These are phyloP conservation scores for Xanthoconium purpureum DNA, from an alignment of 768 basidiomycete genomes.

Conservation along the genomic window DNA sequence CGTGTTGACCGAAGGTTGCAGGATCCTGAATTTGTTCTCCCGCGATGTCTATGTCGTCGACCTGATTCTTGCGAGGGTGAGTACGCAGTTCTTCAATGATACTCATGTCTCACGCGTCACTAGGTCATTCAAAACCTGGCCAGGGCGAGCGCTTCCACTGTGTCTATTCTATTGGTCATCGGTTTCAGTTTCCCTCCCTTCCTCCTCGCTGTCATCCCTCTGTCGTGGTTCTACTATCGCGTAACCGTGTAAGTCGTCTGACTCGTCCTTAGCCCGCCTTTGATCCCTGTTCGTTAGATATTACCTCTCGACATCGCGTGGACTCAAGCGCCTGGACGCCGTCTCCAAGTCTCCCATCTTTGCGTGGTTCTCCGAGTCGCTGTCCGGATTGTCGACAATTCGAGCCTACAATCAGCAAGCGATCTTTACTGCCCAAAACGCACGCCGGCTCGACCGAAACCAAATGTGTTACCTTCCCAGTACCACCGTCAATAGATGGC, in stretches of 20 bases:
- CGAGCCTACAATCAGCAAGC: constrained; percentile 72
- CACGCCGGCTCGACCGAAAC: constrained; percentile 78
- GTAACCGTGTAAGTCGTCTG: constrained; percentile 66
- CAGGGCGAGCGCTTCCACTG: constrained; percentile 58
- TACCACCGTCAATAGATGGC: constrained; percentile 78
- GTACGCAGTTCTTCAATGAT: not conserved
- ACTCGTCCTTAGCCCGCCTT: not conserved
- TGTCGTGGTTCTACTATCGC: constrained; percentile 73
- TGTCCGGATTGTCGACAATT: constrained; percentile 77
- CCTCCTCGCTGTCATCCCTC: constrained; percentile 67
- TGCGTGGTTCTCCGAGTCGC: constrained; percentile 79
- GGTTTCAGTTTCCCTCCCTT: constrained; percentile 80
- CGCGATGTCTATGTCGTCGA: constrained; percentile 87
- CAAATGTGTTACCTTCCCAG: constrained; percentile 76
- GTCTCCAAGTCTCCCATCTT: constrained; percentile 91
- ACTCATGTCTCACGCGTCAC: not conserved
- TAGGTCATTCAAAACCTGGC: constrained; percentile 65
- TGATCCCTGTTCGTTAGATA: constrained; percentile 49
- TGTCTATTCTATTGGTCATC: constrained; percentile 70
- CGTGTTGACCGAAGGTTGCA: constrained; percentile 21
- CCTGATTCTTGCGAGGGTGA: constrained; percentile 68
- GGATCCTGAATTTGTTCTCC: constrained; percentile 88
- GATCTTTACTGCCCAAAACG: constrained; percentile 65
- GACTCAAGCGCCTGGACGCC: constrained; percentile 85
- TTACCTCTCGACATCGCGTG: constrained; percentile 82